Evolutionary conservation across 164 flowering plant species (phyloP).

Genomic region (Buxus sempervirens): DNA sequence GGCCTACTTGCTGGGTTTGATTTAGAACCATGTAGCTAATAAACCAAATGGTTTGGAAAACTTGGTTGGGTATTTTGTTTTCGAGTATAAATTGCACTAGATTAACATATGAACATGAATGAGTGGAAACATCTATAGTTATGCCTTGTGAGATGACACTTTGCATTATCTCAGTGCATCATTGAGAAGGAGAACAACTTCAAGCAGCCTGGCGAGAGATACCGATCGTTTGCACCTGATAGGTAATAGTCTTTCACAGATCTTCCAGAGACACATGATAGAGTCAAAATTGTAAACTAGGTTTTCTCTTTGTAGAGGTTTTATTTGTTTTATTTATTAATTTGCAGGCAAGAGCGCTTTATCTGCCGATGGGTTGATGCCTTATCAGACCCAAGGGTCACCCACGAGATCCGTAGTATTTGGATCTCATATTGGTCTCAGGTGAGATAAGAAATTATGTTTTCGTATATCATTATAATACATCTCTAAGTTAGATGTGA

Average conservation of each 20-base stretch:
- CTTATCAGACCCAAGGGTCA: conserved; percentile 76
- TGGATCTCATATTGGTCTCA: conserved; percentile 92
- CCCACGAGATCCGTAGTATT: conserved; percentile 76
- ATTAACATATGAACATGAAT: not conserved
- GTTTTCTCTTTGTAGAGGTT: not conserved
- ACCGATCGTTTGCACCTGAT: conserved; percentile 76
- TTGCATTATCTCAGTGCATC: conserved; percentile 33
- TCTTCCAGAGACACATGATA: not conserved
- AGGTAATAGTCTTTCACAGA: conserved; percentile 38
- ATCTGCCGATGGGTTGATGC: conserved; percentile 62
- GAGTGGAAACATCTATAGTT: not conserved
- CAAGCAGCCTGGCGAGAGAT: conserved; percentile 97
- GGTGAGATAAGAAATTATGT: conserved; percentile 29
- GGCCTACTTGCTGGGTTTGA: too few species aligned
- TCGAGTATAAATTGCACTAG: not conserved
- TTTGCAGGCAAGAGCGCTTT: conserved; percentile 82
- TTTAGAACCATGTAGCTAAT: too few species aligned
- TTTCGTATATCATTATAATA: too few species aligned
- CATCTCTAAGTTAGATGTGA: too few species aligned
- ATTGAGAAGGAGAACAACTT: conserved; percentile 95
- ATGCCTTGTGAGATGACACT: conserved; percentile 14
- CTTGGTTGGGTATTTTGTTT: too few species aligned
- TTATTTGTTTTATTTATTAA: too few species aligned
- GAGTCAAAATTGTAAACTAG: not conserved
- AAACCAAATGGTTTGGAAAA: too few species aligned